phyloP scores from a whole-genome alignment of 2,329 filamentous ascomycete species.

The Calonectria naviculata region DNA sequence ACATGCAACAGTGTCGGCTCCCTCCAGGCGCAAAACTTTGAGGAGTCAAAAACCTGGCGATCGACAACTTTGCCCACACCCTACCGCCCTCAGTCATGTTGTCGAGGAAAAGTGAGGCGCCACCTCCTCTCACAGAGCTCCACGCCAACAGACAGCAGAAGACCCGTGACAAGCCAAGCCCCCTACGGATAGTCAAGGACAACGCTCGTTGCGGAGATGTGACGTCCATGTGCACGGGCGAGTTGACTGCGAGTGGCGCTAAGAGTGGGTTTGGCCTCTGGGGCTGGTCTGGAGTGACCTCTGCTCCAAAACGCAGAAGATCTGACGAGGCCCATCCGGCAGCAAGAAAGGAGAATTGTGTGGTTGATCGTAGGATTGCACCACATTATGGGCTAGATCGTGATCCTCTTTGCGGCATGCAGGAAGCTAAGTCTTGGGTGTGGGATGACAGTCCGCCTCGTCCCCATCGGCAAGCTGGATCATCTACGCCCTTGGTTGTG shows the following conservation, averaged over 20 bases:
- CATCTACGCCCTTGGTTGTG: slow-evolving; percentile 24
- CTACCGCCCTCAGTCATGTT: slow-evolving; percentile 45
- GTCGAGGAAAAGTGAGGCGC: slow-evolving; percentile 39
- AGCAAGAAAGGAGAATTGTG: slow-evolving; percentile 33
- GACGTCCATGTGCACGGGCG: slow-evolving; percentile 31
- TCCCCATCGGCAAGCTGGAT: slow-evolving; percentile 2
- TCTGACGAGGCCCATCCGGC: slow-evolving; percentile 11
- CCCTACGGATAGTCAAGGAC: slow-evolving; percentile 63
- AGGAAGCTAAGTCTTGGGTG: slow-evolving; percentile 20
- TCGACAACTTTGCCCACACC: neutral
- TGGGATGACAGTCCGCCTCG: slow-evolving; percentile 25
- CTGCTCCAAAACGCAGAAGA: slow-evolving; percentile 49
- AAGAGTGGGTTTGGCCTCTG: neutral
- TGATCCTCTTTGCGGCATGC: neutral
- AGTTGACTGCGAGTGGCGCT: slow-evolving; percentile 39
- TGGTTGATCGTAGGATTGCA: neutral
- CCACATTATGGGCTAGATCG: neutral
- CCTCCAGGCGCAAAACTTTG: neutral
- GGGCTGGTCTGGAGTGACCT: slow-evolving; percentile 39
- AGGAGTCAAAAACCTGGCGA: neutral
- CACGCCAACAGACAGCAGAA: slow-evolving; percentile 36
- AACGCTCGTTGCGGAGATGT: slow-evolving; percentile 26
- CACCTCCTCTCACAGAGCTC: slow-evolving; percentile 44
- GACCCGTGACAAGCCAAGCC: slow-evolving; percentile 50
- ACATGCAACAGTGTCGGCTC: neutral